These are phyloP conservation scores for Quercus variabilis DNA, from an alignment of 306 rosid genomes.

Conservation along the genomic window DNA sequence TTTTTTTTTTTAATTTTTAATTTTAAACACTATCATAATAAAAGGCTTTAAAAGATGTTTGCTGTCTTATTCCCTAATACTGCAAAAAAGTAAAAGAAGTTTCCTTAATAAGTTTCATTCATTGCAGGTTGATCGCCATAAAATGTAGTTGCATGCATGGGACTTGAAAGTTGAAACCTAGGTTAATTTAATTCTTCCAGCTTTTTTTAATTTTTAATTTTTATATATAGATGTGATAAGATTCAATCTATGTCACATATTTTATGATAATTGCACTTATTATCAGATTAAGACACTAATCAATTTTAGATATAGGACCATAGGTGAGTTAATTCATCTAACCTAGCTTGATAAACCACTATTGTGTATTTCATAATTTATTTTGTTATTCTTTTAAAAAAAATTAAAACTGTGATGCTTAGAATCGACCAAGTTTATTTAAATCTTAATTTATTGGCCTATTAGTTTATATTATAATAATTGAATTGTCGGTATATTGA, in stretches of 20 bases:
- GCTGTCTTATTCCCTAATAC: conserved; percentile 22
- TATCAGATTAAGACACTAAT: too few species aligned
- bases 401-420: background rate
- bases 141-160: background rate
- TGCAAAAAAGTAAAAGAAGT: conserved; percentile 23
- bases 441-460: background rate
- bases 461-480: background rate
- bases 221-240: too few species aligned
- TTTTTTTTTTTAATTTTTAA: background rate
- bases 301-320: background rate
- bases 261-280: too few species aligned
- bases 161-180: too few species aligned
- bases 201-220: too few species aligned
- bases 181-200: too few species aligned
- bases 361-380: background rate
- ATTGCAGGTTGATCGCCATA: background rate
- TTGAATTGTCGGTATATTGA: too few species aligned
- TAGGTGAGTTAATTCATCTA: background rate
- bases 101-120: background rate
- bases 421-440: background rate
- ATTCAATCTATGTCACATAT: too few species aligned
- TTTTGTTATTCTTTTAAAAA: background rate
- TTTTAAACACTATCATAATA: background rate
- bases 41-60: conserved; percentile 16
- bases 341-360: background rate